Conservation (phyloP, 2,329 filamentous ascomycete species). For the Apiospora arundinis region DNA sequence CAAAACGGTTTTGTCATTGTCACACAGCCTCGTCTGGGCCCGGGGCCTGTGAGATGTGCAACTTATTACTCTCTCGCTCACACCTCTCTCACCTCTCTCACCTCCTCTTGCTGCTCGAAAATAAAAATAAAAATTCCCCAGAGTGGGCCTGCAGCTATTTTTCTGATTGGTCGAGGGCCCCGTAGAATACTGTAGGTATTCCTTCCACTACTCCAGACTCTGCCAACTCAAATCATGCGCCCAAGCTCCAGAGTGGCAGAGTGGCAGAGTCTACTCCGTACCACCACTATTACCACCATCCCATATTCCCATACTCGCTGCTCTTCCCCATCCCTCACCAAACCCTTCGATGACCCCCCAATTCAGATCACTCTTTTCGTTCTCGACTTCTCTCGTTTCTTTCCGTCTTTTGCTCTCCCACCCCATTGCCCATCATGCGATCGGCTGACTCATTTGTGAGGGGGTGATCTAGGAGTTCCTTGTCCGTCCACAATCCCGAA, state of each 20-base stretch:
- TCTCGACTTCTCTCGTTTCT: slow-evolving; percentile 37
- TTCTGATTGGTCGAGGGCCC: slow-evolving; percentile 48
- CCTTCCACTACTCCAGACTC: slow-evolving; percentile 27
- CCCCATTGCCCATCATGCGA: slow-evolving; percentile 34
- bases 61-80: neutral
- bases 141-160: slow-evolving; percentile 38
- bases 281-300: slow-evolving; percentile 3
- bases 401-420: slow-evolving; percentile 31
- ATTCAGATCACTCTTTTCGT: slow-evolving; percentile 28
- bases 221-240: slow-evolving; percentile 27
- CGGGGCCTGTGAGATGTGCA: neutral
- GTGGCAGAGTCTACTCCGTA: too few relatives aligned
- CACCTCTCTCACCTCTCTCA: slow-evolving; percentile 1
- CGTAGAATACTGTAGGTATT: slow-evolving; percentile 34
- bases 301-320: slow-evolving; percentile 25
- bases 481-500: slow-evolving; percentile 4
- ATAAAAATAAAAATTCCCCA: slow-evolving; percentile 36
- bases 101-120: slow-evolving; percentile 24
- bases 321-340: slow-evolving; percentile 24
- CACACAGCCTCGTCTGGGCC: slow-evolving; percentile 15
- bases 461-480: slow-evolving; percentile 2
- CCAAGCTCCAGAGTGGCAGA: slow-evolving; percentile 15
- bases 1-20: slow-evolving; percentile 15
- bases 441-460: slow-evolving; percentile 37
- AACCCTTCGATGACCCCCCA: slow-evolving; percentile 24